Percentiles rank a stretch among this genome's conserved stretches.
phyloP scores from a whole-genome alignment of 2,329 filamentous ascomycete genomes.

The Calonectria hawksworthii region DNA sequence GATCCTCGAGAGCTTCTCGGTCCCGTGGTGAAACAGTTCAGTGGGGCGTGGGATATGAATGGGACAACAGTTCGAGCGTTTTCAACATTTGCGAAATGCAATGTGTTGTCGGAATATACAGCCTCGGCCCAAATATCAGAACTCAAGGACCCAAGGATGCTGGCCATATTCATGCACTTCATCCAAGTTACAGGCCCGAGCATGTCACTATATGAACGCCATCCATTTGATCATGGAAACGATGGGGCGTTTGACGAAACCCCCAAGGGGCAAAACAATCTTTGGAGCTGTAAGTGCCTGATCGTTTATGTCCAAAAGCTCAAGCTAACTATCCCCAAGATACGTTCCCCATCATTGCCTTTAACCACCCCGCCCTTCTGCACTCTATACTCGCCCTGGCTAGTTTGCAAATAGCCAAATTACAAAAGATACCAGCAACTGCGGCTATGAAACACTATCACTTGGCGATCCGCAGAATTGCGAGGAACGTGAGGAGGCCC shows the following conservation, averaged over 20 bases:
- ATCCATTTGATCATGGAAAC: slow-evolving; percentile 79
- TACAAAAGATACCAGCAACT: slow-evolving; percentile 80
- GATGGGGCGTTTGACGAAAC: slow-evolving; percentile 69
- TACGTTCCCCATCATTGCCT: slow-evolving; percentile 84
- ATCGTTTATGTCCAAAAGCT: background rate
- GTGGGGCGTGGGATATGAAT: slow-evolving; percentile 43
- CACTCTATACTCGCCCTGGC: slow-evolving; percentile 92
- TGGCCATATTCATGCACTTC: slow-evolving; percentile 91
- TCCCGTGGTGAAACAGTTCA: slow-evolving; percentile 54
- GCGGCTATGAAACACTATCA: slow-evolving; percentile 94
- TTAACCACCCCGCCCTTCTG: slow-evolving; percentile 87
- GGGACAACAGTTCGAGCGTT: slow-evolving; percentile 65
- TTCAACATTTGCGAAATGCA: slow-evolving; percentile 61
- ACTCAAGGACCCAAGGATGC: slow-evolving; percentile 83
- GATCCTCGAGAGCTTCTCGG: slow-evolving; percentile 53
- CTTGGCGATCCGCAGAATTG: slow-evolving; percentile 83
- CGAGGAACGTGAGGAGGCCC: slow-evolving; percentile 79
- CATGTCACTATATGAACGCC: slow-evolving; percentile 89
- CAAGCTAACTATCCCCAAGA: slow-evolving; percentile 60
- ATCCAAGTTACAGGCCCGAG: slow-evolving; percentile 88
- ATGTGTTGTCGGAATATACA: slow-evolving; percentile 74
- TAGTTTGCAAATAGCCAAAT: slow-evolving; percentile 88
- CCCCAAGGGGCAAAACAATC: slow-evolving; percentile 73
- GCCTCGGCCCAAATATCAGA: slow-evolving; percentile 78
- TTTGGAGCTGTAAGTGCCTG: slow-evolving; percentile 70